These are phyloP conservation scores for Psilocybe tampanensis DNA, from an alignment of 768 basidiomycete genomes.

Conservation along the genomic window DNA sequence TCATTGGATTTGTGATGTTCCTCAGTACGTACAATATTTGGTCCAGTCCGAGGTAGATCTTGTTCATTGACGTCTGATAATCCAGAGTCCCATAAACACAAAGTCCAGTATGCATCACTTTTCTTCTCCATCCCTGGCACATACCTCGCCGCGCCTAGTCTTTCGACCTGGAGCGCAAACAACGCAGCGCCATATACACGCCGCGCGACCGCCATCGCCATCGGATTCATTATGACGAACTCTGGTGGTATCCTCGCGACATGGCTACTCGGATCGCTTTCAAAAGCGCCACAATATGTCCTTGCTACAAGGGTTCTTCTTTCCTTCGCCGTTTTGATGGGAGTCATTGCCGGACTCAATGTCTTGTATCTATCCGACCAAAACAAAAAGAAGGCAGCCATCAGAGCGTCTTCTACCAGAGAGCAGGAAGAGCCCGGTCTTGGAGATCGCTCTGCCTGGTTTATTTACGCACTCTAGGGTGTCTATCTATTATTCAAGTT, in stretches of 20 bases:
- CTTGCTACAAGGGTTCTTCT: conserved; percentile 47
- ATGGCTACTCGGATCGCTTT: conserved; percentile 57
- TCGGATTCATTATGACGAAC: conserved; percentile 61
- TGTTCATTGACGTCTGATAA: not conserved
- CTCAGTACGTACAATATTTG: conserved; percentile 43
- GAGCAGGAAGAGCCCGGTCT: conserved; percentile 41
- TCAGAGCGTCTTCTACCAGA: conserved; percentile 30
- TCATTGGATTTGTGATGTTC: conserved; percentile 58
- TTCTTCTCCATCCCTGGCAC: conserved; percentile 57
- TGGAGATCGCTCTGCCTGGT: conserved; percentile 59
- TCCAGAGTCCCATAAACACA: conserved; percentile 37
- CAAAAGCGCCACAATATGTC: conserved; percentile 50
- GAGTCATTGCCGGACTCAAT: conserved; percentile 38
- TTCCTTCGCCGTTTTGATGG: conserved; percentile 41
- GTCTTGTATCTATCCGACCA: conserved; percentile 40
- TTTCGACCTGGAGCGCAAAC: conserved; percentile 64
- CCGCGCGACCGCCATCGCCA: conserved; percentile 60
- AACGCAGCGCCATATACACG: conserved; percentile 59
- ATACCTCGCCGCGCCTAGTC: conserved; percentile 54
- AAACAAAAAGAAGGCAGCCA: conserved; percentile 47
- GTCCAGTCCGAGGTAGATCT: not conserved
- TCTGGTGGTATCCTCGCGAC: conserved; percentile 62
- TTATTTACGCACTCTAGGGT: conserved; percentile 46
- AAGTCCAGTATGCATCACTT: conserved; percentile 53
- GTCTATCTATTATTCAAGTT: too few relatives aligned